A percentile compares a stretch with the other conserved stretches of the same genome.
These are phyloP conservation scores for Suillus subalutaceus DNA, from an alignment of 768 basidiomycete genomes.

Conservation along the genomic window DNA sequence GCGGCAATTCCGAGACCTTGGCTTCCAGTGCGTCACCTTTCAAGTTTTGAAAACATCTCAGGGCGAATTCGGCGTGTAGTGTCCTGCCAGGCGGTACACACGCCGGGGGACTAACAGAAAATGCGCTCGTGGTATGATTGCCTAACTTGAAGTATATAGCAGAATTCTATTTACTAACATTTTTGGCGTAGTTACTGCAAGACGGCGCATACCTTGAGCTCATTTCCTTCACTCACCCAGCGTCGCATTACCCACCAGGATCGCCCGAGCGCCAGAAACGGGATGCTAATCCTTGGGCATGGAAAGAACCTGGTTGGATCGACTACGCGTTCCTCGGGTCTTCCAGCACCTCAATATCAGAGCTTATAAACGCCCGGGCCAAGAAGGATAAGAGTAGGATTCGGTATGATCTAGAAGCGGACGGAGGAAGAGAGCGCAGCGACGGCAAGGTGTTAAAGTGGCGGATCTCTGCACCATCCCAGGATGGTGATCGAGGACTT, in stretches of 20 bases:
- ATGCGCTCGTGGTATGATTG: constrained; percentile 59
- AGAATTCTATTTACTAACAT: not conserved
- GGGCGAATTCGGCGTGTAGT: constrained; percentile 35
- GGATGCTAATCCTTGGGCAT: constrained; percentile 55
- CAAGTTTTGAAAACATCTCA: not conserved
- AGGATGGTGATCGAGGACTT: constrained; percentile 29
- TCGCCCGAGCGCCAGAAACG: constrained; percentile 49
- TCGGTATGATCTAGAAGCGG: constrained; percentile 46
- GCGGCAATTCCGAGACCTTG: constrained; percentile 57
- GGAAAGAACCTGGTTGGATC: constrained; percentile 63
- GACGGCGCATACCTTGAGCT: constrained; percentile 72
- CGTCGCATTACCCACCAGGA: constrained; percentile 53
- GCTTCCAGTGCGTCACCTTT: constrained; percentile 57
- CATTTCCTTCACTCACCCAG: constrained; percentile 63
- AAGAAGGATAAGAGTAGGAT: constrained; percentile 39
- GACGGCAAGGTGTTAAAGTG: constrained; percentile 63
- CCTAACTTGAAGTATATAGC: not conserved
- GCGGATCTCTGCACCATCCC: constrained; percentile 50
- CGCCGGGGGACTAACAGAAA: constrained; percentile 61
- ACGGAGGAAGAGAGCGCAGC: constrained; percentile 56
- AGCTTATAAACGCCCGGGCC: constrained; percentile 57
- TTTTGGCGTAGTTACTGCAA: constrained; percentile 44
- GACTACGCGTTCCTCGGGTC: constrained; percentile 68
- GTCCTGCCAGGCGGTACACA: constrained; percentile 71
- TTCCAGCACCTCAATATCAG: constrained; percentile 45